A percentile compares a stretch with the other conserved stretches of the same genome.
Conservation (phyloP, 129 eudicot species). For the Pseudognaphalium luteoalbum region DNA sequence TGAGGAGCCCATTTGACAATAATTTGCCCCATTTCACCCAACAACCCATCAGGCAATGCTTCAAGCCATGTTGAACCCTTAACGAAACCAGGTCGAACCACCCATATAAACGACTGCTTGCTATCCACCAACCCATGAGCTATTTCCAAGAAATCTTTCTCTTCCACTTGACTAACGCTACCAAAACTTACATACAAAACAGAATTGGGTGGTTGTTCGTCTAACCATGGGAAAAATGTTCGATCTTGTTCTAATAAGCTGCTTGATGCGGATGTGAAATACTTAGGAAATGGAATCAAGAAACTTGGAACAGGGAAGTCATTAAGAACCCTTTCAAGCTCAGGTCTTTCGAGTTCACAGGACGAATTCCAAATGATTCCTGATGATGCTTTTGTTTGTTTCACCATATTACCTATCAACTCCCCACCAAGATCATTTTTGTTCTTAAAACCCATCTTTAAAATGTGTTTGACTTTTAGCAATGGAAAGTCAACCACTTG, state of each 20-base stretch:
- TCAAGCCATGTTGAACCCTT: conserved; percentile 35
- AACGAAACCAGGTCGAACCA: conserved; percentile 47
- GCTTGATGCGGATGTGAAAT: conserved; percentile 30
- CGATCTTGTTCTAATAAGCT: conserved; percentile 42
- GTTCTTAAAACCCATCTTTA: conserved; percentile 13
- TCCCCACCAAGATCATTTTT: background rate
- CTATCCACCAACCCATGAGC: conserved; percentile 55
- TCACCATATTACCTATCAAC: conserved; percentile 21
- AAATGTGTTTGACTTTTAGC: conserved; percentile 40
- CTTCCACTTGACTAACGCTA: conserved; percentile 38
- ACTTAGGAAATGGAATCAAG: conserved; percentile 42
- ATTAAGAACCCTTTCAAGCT: conserved; percentile 12
- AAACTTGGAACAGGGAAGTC: conserved; percentile 38
- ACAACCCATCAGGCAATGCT: conserved; percentile 34
- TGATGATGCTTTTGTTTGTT: conserved; percentile 33
- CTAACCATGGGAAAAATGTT: conserved; percentile 46
- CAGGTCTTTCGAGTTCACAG: conserved; percentile 41
- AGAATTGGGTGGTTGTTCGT: conserved; percentile 41
- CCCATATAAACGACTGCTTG: conserved; percentile 52
- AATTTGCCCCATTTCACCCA: conserved; percentile 35
- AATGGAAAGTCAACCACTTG: conserved; percentile 35
- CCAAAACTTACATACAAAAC: conserved; percentile 69
- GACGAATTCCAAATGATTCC: conserved; percentile 50
- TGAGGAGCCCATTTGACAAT: conserved; percentile 71
- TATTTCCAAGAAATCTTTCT: conserved; percentile 42